Evolutionary conservation across 2,329 filamentous ascomycete genomes (phyloP), one percentile per base, ranked within the genome.

Genomic region (Nothophoma quercina): DNA sequence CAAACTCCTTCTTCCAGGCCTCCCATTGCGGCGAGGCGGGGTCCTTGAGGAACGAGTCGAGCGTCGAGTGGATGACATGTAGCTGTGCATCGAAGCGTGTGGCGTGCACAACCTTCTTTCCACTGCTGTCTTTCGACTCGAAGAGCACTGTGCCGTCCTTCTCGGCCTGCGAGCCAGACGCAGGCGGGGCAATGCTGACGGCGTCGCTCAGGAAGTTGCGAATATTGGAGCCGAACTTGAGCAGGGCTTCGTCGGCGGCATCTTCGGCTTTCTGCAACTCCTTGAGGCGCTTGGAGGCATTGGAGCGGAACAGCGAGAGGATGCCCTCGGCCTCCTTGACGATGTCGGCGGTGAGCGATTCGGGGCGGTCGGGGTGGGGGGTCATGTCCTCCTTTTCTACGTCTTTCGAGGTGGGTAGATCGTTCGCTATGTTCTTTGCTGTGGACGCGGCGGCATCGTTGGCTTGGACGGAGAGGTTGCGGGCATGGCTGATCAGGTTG

Each of bases 31-130:
- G 81, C 40, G 87, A 87, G 7, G 84, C 82, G 0, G 93, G 91
- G 67, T 98, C 92, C 69, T 89, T 89, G 48, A 85, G 84, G 75
- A 98, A 96, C 64, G 67, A 90, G 57, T 95, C 89, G 30, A 87
- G 75, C 16, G 87, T 89, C 4, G 91, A 93, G 74, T 99, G 95
- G 54, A 99, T 93, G 26, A 96, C 92, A 71, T 99, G 93, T 56
- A 99, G 80, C 75, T 98, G 95, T 1, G 95, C 95, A 69, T 99
- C 95, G 70, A 97, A 93, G 56, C 95, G 85, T 43, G 92, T 96
- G 1, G 91, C 90, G 73, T 99, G 95, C 59, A 98, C 96, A 13
- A 98, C 91, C 48, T 95, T 84, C 80, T 95, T 97, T 21, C 93
- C 93, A 41, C 85, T 85, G 5, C 89, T 86, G 74, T 97, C 93